phyloP scores from a whole-genome alignment of 768 basidiomycete genomes.

The Serendipita sp. region DNA sequence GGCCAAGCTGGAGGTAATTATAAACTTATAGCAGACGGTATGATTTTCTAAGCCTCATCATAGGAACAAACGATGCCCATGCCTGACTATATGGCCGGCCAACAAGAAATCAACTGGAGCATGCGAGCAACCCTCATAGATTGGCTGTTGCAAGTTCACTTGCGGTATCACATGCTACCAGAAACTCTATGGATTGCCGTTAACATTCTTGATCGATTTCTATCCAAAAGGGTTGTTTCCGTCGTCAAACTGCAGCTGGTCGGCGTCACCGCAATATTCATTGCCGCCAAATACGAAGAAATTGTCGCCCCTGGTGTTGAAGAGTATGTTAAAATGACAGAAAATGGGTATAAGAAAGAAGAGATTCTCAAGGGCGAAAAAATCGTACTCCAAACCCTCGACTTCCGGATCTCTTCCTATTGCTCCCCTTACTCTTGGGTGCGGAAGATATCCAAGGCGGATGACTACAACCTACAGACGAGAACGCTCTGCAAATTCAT shows the following conservation, averaged over 20 bases:
- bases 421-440: conserved; percentile 99
- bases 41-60: conserved; percentile 11
- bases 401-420: conserved; percentile 91
- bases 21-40: background rate
- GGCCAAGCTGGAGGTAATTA: conserved; percentile 72
- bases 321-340: conserved; percentile 98
- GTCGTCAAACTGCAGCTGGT: conserved; percentile 88
- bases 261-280: conserved; percentile 97
- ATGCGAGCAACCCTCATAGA: conserved; percentile 97
- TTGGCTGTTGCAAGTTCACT: conserved; percentile 94
- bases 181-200: conserved; percentile 99
- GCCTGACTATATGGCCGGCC: conserved; percentile 83
- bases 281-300: conserved; percentile 98
- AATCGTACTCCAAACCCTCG: conserved; percentile 86
- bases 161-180: conserved; percentile 96
- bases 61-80: conserved; percentile 81
- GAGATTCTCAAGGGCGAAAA: conserved; percentile 97
- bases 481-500: conserved; percentile 94
- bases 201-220: conserved; percentile 89
- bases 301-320: conserved; percentile 90
- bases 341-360: conserved; percentile 82
- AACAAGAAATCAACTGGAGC: conserved; percentile 79
- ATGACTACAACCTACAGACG: conserved; percentile 97
- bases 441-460: conserved; percentile 93
- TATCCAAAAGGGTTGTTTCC: conserved; percentile 74